Base-by-base conservation (phyloP, 2,329 filamentous ascomycete genomes). In the Blastomyces gilchristii region DNA sequence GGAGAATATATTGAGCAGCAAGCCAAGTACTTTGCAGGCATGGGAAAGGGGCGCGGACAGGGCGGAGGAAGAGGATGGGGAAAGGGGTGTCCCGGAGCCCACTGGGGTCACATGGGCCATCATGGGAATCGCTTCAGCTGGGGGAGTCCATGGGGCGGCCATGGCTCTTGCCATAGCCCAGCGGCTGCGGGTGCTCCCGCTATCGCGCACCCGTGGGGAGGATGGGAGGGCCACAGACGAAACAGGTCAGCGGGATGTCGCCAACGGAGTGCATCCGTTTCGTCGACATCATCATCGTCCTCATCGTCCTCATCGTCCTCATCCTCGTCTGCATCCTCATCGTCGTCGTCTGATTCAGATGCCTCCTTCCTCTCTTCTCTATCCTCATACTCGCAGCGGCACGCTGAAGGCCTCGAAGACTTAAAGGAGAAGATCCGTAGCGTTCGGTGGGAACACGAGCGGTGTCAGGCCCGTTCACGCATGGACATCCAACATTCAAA, bases 1-100 rank as follows among this genome's bases (percentile, higher is more conserved):
- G 73, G 72, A 43, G 70, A 72, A 12, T 75, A 74, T 70, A 65
- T 76, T 9, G 74, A 77, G 66, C 69, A 76, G 58, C 74, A 77
- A 53, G 73, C 73, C 8, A 68, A 72, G 9, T 64, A 71, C 3
- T 63, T 69, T 37, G 68, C 70, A 7, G 68, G 70, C 14, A 75
- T 73, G 60, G 54, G 66, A 39, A 69, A 69, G 62, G 64, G 67
- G 53, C 62, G 61, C 52, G 65, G 58, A 39, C 14, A 6, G 3
- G 52, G 52, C 22, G n/a, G 28, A 34, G 52, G 52, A 56, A 34
- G 50, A n/a, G 28, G 28, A 12, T 56, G 52, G 52, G 52, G 52
- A 37, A 39, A 12, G 28, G 28, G 52, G 12, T 31, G 31, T 25
- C 54, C 37, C n/a, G 37, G 54, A 43, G 18, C 37, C n/a, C 53